These are phyloP conservation scores for Agaricus blazei DNA, from an alignment of 768 basidiomycete species.

Conservation along the genomic window DNA sequence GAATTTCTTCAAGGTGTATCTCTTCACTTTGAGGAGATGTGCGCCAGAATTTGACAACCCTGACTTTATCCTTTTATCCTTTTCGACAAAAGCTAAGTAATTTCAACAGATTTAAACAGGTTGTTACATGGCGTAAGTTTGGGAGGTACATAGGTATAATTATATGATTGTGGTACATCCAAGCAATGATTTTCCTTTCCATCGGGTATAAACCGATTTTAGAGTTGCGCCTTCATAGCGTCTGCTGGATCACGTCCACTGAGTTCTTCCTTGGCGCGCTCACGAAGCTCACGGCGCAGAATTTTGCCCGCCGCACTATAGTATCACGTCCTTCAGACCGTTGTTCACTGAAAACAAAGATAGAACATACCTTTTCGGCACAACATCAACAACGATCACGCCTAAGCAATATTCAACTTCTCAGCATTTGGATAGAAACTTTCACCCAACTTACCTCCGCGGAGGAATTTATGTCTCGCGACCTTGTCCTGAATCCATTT, in stretches of 20 bases:
- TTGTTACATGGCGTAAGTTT: neutral
- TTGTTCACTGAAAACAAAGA: neutral
- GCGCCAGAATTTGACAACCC: conserved; percentile 77
- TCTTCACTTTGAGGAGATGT: conserved; percentile 49
- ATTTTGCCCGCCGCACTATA: conserved; percentile 84
- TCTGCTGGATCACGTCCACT: conserved; percentile 32
- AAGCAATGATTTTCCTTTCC: neutral
- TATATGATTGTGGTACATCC: neutral
- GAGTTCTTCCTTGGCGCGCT: conserved; percentile 55
- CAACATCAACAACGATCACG: conserved; percentile 51
- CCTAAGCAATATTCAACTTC: conserved; percentile 34
- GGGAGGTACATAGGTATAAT: too few relatives aligned
- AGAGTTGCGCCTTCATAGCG: conserved; percentile 30
- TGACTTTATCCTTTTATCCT: conserved; percentile 23
- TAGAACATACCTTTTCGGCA: conserved; percentile 63
- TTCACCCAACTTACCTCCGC: conserved; percentile 67
- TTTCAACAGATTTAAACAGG: neutral
- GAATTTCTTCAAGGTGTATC: conserved; percentile 94
- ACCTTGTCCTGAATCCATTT: conserved; percentile 71
- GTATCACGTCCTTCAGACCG: neutral
- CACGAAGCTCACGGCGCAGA: conserved; percentile 70
- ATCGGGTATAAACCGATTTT: neutral
- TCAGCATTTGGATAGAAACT: conserved; percentile 54
- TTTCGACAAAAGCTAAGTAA: neutral
- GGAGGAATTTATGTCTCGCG: conserved; percentile 69